phyloP scores from a whole-genome alignment of 306 rosid genomes.

The Sphenostylis stenocarpa region DNA sequence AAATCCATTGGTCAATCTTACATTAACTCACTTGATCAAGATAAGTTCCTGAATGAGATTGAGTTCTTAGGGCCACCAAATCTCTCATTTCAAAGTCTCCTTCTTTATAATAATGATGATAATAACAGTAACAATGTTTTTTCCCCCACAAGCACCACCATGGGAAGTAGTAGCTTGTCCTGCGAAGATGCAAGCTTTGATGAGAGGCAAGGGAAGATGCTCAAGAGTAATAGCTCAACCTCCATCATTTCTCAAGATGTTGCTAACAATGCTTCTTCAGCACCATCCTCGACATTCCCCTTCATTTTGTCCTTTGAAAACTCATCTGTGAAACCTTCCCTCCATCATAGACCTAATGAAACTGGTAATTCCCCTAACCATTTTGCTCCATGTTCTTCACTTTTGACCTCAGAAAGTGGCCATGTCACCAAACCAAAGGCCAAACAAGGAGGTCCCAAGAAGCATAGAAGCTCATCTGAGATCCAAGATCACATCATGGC shows the following conservation, averaged over 20 bases:
- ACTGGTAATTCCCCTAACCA: background rate
- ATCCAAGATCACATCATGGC: conserved; percentile 29
- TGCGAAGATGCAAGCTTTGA: background rate
- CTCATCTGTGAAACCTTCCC: background rate
- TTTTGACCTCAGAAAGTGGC: background rate
- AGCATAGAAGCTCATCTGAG: conserved; percentile 10
- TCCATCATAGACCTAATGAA: background rate
- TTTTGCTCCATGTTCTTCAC: background rate
- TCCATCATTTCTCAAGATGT: conserved; percentile 13
- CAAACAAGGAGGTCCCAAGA: background rate
- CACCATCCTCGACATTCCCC: background rate
- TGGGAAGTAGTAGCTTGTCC: background rate
- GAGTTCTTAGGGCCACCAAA: background rate
- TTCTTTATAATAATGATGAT: background rate
- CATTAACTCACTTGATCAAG: background rate
- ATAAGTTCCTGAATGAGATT: background rate
- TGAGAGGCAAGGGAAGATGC: background rate
- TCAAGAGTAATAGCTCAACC: background rate
- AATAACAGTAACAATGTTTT: background rate
- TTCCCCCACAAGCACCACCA: background rate
- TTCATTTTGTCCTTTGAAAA: conserved; percentile 24
- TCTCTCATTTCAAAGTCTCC: background rate
- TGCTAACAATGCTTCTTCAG: background rate
- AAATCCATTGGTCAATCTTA: background rate
- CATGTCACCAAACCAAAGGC: background rate